Conservation (phyloP, 139 green algal genomes). For the Protoeuglena noctilucae region DNA sequence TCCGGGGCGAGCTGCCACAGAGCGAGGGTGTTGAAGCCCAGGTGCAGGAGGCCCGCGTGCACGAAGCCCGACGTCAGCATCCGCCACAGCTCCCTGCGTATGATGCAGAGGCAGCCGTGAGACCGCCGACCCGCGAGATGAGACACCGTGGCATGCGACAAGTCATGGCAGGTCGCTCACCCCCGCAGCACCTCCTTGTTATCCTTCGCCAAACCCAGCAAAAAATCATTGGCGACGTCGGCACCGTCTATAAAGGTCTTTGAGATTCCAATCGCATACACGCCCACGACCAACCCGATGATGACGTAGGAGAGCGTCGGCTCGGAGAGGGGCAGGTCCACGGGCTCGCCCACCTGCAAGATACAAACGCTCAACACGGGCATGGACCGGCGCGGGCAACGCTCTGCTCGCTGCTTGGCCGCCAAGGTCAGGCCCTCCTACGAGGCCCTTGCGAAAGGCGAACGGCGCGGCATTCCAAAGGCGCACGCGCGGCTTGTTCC, state of each 20-base stretch:
- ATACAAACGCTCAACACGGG: no score
- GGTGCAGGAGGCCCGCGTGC: slow-evolving; percentile 15
- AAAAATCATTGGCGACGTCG: background rate
- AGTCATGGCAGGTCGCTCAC: no score
- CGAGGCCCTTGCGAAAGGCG: no score
- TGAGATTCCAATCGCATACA: background rate
- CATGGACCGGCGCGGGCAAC: no score
- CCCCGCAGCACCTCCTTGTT: background rate
- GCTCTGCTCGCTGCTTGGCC: no score
- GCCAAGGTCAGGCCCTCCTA: no score
- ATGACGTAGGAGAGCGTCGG: background rate
- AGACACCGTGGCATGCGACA: no score
- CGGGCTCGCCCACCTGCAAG: background rate
- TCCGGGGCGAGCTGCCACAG: slow-evolving; percentile 11
- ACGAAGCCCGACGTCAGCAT: slow-evolving; percentile 13
- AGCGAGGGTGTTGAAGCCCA: slow-evolving; percentile 8
- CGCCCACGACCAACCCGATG: background rate
- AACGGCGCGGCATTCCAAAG: no score
- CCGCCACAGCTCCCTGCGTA: slow-evolving; percentile 9
- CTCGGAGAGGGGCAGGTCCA: background rate
- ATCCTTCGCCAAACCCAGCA: background rate
- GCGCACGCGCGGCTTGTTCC: no score
- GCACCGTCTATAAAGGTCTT: background rate
- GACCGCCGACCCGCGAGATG: no score
- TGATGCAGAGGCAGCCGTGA: no score